Evolutionary conservation across 129 eudicot genomes (phyloP).

Genomic region (Arctium lappa): DNA sequence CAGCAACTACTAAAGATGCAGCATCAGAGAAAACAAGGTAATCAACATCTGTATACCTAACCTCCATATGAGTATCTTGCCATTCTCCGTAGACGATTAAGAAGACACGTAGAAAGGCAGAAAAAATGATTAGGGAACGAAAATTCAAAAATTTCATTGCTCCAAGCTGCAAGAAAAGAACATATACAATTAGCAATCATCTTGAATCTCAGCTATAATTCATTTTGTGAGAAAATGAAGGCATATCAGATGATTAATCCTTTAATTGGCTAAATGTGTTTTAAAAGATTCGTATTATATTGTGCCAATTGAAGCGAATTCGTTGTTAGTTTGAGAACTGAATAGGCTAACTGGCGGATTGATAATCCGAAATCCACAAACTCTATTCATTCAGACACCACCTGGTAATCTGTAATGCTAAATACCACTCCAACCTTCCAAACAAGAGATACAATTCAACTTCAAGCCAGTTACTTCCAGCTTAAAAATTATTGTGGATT

Average conservation of each 20-base stretch:
- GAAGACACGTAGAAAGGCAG: slow-evolving; percentile 60
- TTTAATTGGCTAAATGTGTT: background rate
- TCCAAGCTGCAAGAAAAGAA: slow-evolving; percentile 11
- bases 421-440: background rate
- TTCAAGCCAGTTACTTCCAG: background rate
- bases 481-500: background rate
- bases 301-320: background rate
- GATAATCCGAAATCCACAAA: background rate
- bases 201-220: background rate
- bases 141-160: slow-evolving; percentile 46
- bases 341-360: background rate
- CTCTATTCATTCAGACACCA: background rate
- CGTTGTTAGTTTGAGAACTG: background rate
- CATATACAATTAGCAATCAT: slow-evolving; percentile 12
- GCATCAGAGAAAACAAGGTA: slow-evolving; percentile 95
- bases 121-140: slow-evolving; percentile 52
- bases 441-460: background rate
- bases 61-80: slow-evolving; percentile 98
- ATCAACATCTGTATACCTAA: slow-evolving; percentile 94
- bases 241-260: background rate
- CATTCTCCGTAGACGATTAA: slow-evolving; percentile 85
- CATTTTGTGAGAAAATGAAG: background rate
- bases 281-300: background rate
- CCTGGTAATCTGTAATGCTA: background rate
- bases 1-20: slow-evolving; percentile 73